Percentiles rank a stretch among this genome's conserved stretches.
Conservation (phyloP, 169 alveolate species). For the Cryptosporidium meleagridis region DNA sequence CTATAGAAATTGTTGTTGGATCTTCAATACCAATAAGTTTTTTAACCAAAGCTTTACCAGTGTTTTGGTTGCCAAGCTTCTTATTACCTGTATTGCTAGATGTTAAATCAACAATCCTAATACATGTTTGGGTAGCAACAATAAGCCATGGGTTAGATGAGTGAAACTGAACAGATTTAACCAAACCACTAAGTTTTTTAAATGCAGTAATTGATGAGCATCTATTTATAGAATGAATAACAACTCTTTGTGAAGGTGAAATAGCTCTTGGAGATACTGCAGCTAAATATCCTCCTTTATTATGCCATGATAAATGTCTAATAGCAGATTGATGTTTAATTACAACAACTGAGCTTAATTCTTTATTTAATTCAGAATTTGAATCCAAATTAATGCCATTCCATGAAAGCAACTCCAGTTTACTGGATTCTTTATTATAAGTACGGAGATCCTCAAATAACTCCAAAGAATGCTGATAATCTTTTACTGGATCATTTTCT, state of each 20-base stretch:
- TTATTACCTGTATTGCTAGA: conserved; percentile 80
- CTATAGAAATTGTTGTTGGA: conserved; percentile 83
- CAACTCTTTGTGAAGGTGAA: conserved; percentile 82
- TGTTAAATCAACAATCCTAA: conserved; percentile 84
- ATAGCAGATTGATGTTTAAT: conserved; percentile 79
- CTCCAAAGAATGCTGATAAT: conserved; percentile 76
- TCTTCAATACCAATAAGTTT: conserved; percentile 86
- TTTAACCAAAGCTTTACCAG: conserved; percentile 76
- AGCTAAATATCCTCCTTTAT: conserved; percentile 89
- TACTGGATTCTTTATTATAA: conserved; percentile 5
- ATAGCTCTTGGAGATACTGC: conserved; percentile 81
- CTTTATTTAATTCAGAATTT: conserved; percentile 29
- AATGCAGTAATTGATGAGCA: conserved; percentile 86
- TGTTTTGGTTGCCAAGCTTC: conserved; percentile 34
- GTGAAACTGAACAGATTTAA: conserved; percentile 86
- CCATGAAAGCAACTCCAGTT: conserved; percentile 16
- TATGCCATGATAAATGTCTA: conserved; percentile 84
- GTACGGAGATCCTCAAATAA: neutral
- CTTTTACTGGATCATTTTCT: conserved; percentile 77
- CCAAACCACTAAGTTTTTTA: conserved; percentile 87
- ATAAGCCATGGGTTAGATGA: conserved; percentile 87
- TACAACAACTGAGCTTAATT: conserved; percentile 40
- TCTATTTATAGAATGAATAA: conserved; percentile 86
- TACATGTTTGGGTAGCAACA: conserved; percentile 86
- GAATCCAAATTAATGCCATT: neutral